These are phyloP conservation scores for Corylus avellana DNA, from an alignment of 306 rosid species.

Conservation along the genomic window DNA sequence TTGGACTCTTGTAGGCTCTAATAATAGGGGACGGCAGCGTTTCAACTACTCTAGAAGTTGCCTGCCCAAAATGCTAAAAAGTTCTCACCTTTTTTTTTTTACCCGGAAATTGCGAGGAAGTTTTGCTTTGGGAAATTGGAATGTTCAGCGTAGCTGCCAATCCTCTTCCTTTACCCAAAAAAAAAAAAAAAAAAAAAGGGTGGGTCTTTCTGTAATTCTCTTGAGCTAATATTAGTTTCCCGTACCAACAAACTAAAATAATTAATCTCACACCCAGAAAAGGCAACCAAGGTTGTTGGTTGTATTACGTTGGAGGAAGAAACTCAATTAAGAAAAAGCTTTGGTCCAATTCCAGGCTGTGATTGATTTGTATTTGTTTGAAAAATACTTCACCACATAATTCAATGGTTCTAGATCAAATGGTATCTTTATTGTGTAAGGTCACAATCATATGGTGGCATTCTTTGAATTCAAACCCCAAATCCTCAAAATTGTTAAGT, in stretches of 20 bases:
- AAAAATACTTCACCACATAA: neutral
- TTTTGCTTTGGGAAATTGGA: neutral
- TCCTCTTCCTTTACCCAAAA: no score
- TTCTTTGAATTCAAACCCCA: no score
- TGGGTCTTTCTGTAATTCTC: no score
- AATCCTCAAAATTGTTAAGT: no score
- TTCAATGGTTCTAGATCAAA: no score
- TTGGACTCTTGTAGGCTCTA: neutral
- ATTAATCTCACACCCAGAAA: neutral
- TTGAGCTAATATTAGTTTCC: no score
- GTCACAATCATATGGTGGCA: no score
- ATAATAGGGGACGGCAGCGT: slow-evolving; percentile 8
- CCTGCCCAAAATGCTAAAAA: slow-evolving; percentile 7
- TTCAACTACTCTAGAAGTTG: slow-evolving; percentile 11
- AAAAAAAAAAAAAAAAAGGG: no score
- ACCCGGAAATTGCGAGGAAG: neutral
- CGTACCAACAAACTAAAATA: neutral
- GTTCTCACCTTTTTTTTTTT: neutral
- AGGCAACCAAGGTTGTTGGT: neutral
- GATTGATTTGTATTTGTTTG: neutral
- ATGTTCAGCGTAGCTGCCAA: neutral
- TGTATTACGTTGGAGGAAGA: neutral
- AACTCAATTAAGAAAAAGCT: neutral
- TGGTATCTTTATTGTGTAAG: no score
- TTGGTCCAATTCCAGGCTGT: neutral